Percentiles rank a stretch among this genome's conserved stretches.
phyloP scores from a whole-genome alignment of 768 basidiomycete genomes.

The Calocybe indica region DNA sequence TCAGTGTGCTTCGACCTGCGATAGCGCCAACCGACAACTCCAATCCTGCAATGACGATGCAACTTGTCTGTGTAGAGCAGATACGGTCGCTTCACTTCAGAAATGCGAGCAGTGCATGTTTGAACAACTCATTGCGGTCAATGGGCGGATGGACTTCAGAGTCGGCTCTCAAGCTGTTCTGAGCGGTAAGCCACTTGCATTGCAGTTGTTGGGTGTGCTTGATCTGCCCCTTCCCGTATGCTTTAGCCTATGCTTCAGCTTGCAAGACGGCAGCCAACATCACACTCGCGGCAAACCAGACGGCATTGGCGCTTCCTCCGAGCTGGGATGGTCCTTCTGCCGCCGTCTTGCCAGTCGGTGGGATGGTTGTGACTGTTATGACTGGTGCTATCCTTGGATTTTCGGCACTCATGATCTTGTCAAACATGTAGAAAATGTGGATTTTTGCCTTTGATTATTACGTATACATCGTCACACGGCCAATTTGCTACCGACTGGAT shows the following conservation, averaged over 20 bases:
- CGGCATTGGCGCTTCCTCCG: constrained; percentile 38
- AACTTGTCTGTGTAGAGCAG: constrained; percentile 47
- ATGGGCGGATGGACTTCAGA: constrained; percentile 41
- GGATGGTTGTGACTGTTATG: constrained; percentile 38
- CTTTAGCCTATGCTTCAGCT: constrained; percentile 47
- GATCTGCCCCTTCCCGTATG: constrained; percentile 5
- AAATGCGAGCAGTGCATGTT: constrained; percentile 69
- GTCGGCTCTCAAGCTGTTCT: constrained; percentile 60
- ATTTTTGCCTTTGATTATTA: no score
- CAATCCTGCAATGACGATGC: constrained; percentile 40
- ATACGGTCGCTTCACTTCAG: constrained; percentile 35
- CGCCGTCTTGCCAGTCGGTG: constrained; percentile 35
- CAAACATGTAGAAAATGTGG: constrained; percentile 35
- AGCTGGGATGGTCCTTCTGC: constrained; percentile 60
- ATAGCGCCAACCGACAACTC: constrained; percentile 15
- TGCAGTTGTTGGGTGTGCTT: not conserved
- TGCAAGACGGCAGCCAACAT: constrained; percentile 34
- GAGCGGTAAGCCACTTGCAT: constrained; percentile 32
- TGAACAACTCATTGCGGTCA: constrained; percentile 41
- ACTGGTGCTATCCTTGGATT: constrained; percentile 41
- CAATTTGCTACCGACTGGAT: no score
- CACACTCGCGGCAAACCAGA: constrained; percentile 30
- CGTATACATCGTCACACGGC: no score
- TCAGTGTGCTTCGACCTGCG: constrained; percentile 32
- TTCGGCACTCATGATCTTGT: constrained; percentile 45